phyloP scores from a whole-genome alignment of 2,329 filamentous ascomycete species.

The Cladosporium velox region DNA sequence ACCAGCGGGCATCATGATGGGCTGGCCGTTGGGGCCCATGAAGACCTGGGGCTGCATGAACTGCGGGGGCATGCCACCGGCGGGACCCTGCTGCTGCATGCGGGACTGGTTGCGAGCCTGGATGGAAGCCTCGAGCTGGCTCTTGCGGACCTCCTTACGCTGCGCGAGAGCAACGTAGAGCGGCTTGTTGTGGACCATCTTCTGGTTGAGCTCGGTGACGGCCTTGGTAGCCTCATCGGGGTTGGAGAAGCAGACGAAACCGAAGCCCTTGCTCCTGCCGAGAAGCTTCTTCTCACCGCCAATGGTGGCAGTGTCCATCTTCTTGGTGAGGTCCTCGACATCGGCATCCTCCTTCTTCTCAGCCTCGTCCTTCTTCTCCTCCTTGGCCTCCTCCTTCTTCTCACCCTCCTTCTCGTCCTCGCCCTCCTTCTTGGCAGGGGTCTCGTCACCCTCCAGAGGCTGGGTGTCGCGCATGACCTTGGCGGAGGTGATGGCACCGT shows the following conservation, averaged over 20 bases:
- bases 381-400: conserved; percentile 55
- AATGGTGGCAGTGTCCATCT: conserved; percentile 56
- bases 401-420: conserved; percentile 55
- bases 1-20: conserved; percentile 57
- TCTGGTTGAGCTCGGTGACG: conserved; percentile 99
- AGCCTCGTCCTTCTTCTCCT: conserved; percentile 58
- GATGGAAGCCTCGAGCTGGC: conserved; percentile 97
- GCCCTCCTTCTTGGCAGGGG: conserved; percentile 40
- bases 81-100: conserved; percentile 94
- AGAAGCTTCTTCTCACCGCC: conserved; percentile 66
- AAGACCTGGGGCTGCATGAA: conserved; percentile 86
- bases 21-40: conserved; percentile 79
- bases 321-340: conserved; percentile 49
- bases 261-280: conserved; percentile 99
- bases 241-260: conserved; percentile 99
- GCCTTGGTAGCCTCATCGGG: conserved; percentile 99
- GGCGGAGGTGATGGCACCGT: conserved; percentile 93
- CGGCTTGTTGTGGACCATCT: conserved; percentile 96
- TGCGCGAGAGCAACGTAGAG: conserved; percentile 97
- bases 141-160: conserved; percentile 99
- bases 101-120: conserved; percentile 98
- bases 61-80: conserved; percentile 72
- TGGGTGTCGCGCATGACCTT: conserved; percentile 95
- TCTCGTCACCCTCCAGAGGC: conserved; percentile 49
- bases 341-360: conserved; percentile 60